phyloP scores from a whole-genome alignment of 2,329 filamentous ascomycete genomes.

The Arachnomyces sp. region DNA sequence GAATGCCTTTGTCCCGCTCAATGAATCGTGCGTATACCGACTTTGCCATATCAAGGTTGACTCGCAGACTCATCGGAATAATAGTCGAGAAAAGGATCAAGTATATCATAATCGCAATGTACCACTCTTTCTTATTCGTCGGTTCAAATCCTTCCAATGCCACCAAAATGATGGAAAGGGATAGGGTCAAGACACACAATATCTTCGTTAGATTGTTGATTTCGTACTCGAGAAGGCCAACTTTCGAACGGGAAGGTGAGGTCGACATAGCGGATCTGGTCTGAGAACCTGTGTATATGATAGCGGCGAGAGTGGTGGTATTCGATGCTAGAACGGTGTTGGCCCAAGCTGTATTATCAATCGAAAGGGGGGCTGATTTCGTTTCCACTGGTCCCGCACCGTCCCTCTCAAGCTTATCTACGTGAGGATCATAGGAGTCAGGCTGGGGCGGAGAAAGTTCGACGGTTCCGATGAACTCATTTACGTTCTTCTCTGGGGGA shows the following conservation, averaged over 20 bases:
- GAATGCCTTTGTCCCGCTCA: slow-evolving; percentile 80
- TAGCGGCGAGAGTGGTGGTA: slow-evolving; percentile 76
- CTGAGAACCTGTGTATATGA: slow-evolving; percentile 90
- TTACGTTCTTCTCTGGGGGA: slow-evolving; percentile 87
- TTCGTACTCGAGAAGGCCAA: slow-evolving; percentile 84
- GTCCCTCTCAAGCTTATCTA: slow-evolving; percentile 23
- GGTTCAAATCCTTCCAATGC: slow-evolving; percentile 71
- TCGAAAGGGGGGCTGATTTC: slow-evolving; percentile 66
- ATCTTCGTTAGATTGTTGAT: slow-evolving; percentile 98
- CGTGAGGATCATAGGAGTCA: slow-evolving; percentile 37
- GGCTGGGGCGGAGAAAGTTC: slow-evolving; percentile 56
- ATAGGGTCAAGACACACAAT: slow-evolving; percentile 76
- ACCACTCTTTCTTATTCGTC: slow-evolving; percentile 58
- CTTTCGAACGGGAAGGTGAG: slow-evolving; percentile 84
- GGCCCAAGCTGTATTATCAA: slow-evolving; percentile 98
- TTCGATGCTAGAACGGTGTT: slow-evolving; percentile 96
- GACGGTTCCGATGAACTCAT: slow-evolving; percentile 87
- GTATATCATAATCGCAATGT: slow-evolving; percentile 96
- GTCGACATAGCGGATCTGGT: slow-evolving; percentile 92
- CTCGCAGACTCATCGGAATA: slow-evolving; percentile 89
- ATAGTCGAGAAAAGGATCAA: slow-evolving; percentile 98
- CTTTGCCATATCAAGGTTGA: slow-evolving; percentile 96
- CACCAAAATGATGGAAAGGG: slow-evolving; percentile 79
- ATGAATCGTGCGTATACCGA: slow-evolving; percentile 95
- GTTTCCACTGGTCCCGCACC: slow-evolving; percentile 17